phyloP scores from a whole-genome alignment of 2,329 filamentous ascomycete genomes.

The Aspergillus sp. region DNA sequence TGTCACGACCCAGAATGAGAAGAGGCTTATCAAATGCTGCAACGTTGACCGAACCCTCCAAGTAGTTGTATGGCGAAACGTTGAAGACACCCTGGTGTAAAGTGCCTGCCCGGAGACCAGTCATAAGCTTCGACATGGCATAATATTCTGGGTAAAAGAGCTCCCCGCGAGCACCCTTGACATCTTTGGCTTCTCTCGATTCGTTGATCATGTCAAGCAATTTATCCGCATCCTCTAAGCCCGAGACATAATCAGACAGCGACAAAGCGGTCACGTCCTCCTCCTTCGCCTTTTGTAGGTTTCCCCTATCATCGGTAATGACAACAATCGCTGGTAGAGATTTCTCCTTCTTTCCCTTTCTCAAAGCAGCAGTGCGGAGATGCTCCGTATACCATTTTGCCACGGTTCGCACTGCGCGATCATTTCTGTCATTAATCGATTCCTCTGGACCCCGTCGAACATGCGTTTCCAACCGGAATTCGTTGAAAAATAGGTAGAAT shows the following conservation, averaged over 20 bases:
- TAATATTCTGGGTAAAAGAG: slow-evolving; percentile 87
- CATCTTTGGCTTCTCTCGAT: slow-evolving; percentile 62
- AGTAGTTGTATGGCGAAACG: slow-evolving; percentile 95
- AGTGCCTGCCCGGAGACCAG: slow-evolving; percentile 79
- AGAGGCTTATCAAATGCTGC: slow-evolving; percentile 85
- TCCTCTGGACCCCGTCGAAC: slow-evolving; percentile 70
- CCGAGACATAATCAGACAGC: slow-evolving; percentile 72
- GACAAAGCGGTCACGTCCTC: slow-evolving; percentile 66
- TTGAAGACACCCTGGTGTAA: slow-evolving; percentile 95
- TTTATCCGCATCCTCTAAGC: slow-evolving; percentile 76
- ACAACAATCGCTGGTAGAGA: slow-evolving; percentile 76
- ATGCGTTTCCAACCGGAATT: slow-evolving; percentile 90
- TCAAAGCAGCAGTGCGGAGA: slow-evolving; percentile 55
- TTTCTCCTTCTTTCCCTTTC: slow-evolving; percentile 49
- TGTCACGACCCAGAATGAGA: slow-evolving; percentile 84
- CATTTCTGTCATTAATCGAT: slow-evolving; percentile 93
- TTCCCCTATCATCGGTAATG: slow-evolving; percentile 88
- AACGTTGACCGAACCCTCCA: slow-evolving; percentile 88
- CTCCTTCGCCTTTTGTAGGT: slow-evolving; percentile 72
- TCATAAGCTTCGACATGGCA: slow-evolving; percentile 87
- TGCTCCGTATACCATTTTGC: slow-evolving; percentile 89
- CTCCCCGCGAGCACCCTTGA: slow-evolving; percentile 60
- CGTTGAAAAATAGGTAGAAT: slow-evolving; percentile 99
- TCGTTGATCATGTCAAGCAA: slow-evolving; percentile 92
- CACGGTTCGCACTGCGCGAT: slow-evolving; percentile 79